Percentiles rank a stretch among this genome's conserved stretches.
These are phyloP conservation scores for Leucoagaricus sp. DNA, from an alignment of 1,284 basidiomycete genomes.

Conservation along the genomic window DNA sequence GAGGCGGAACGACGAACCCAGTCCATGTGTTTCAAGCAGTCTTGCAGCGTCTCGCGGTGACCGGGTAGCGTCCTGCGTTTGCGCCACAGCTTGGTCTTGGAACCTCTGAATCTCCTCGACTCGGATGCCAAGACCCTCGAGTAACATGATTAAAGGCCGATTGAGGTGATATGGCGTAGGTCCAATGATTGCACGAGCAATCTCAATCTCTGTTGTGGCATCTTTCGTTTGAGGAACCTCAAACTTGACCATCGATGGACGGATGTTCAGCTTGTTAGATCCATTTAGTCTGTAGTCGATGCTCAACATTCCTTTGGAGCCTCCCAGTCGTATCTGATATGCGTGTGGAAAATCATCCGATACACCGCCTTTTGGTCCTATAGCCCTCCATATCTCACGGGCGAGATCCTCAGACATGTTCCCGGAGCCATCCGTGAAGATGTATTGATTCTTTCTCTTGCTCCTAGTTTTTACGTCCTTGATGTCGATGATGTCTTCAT, in stretches of 20 bases:
- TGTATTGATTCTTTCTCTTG: slow-evolving; percentile 31
- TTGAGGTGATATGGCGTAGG: slow-evolving; percentile 63
- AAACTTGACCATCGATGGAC: slow-evolving; percentile 68
- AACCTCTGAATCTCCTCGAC: slow-evolving; percentile 53
- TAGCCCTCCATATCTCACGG: slow-evolving; percentile 49
- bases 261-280: slow-evolving; percentile 42
- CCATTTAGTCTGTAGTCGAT: slow-evolving; percentile 52
- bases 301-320: slow-evolving; percentile 64
- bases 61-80: slow-evolving; percentile 42
- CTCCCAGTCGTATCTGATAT: slow-evolving; percentile 61
- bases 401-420: slow-evolving; percentile 61
- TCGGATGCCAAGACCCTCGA: slow-evolving; percentile 56
- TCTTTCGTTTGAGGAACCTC: slow-evolving; percentile 42
- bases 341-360: slow-evolving; percentile 44
- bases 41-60: slow-evolving; percentile 45
- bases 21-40: slow-evolving; percentile 47
- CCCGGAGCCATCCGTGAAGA: slow-evolving; percentile 72
- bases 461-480: background rate
- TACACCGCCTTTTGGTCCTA: slow-evolving; percentile 30
- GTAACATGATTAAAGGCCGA: slow-evolving; percentile 67
- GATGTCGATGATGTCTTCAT: slow-evolving; percentile 43
- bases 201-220: slow-evolving; percentile 47
- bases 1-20: slow-evolving; percentile 42
- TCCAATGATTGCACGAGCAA: slow-evolving; percentile 61
- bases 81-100: slow-evolving; percentile 53